Evolutionary conservation across 139 green algal genomes (phyloP).

Genomic region (Coelastrella sp.): DNA sequence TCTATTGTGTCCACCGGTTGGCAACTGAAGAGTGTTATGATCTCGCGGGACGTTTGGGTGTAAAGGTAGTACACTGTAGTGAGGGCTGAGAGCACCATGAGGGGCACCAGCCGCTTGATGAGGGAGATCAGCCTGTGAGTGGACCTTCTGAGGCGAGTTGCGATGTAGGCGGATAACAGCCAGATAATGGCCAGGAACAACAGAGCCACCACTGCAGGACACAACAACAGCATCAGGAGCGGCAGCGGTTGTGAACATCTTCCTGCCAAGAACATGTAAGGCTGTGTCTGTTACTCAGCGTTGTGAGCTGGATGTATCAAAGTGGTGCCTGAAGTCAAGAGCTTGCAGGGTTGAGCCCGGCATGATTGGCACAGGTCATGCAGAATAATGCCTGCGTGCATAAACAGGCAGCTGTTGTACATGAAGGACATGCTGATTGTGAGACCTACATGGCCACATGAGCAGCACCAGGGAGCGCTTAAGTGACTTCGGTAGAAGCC

Average conservation of each 20-base stretch:
- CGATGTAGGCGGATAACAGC: background rate
- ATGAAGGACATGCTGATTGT: too few species aligned
- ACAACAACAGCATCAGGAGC: too few species aligned
- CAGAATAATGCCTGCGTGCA: too few species aligned
- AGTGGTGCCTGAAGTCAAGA: too few species aligned
- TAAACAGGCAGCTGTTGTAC: too few species aligned
- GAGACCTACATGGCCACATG: conserved; percentile 19
- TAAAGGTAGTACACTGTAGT: conserved; percentile 38
- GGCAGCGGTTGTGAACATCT: too few species aligned
- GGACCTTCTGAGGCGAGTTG: too few species aligned
- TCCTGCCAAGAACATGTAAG: too few species aligned
- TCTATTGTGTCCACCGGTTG: conserved; percentile 7
- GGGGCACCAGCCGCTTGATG: background rate
- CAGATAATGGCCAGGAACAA: background rate
- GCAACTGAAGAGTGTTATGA: conserved; percentile 35
- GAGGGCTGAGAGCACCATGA: conserved; percentile 20
- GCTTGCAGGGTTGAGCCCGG: too few species aligned
- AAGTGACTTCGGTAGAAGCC: background rate
- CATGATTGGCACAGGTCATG: too few species aligned
- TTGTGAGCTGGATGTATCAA: too few species aligned
- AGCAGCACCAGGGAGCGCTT: conserved; percentile 32
- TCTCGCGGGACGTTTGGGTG: background rate
- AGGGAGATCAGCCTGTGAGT: background rate
- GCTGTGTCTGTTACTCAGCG: too few species aligned
- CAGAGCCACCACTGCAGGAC: background rate